Percentiles rank a stretch among this genome's conserved stretches.
phyloP scores from a whole-genome alignment of 768 basidiomycete genomes.

The Pulveroboletus frians region DNA sequence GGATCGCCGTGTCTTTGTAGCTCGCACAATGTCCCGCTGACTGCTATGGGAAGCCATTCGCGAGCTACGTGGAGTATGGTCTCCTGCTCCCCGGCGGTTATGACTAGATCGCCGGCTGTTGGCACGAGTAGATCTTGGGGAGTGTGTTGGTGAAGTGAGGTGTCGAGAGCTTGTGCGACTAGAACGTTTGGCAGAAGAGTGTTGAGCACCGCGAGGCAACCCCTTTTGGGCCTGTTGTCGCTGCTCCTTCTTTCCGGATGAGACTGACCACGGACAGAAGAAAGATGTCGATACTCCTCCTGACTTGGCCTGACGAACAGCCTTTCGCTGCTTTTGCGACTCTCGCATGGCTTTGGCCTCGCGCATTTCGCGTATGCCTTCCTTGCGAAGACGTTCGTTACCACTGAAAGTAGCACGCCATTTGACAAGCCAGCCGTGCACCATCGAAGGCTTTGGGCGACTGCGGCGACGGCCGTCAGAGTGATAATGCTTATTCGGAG shows the following conservation, averaged over 20 bases:
- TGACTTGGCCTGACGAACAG: conserved; percentile 16
- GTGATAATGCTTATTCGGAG: conserved; percentile 28
- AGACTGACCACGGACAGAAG: conserved; percentile 28
- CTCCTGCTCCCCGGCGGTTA: conserved; percentile 4
- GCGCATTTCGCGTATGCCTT: conserved; percentile 70
- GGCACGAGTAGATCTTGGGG: conserved; percentile 13
- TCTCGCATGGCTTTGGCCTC: conserved; percentile 40
- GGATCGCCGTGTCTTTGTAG: conserved; percentile 4
- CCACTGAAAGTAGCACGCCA: conserved; percentile 67
- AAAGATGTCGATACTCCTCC: conserved; percentile 7
- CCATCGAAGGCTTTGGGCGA: conserved; percentile 47
- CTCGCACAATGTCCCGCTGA: conserved; percentile 8
- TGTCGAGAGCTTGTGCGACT: conserved; percentile 8
- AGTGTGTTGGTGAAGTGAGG: conserved; percentile 10
- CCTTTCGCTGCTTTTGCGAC: conserved; percentile 24
- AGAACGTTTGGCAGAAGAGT: conserved; percentile 9
- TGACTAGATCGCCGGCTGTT: conserved; percentile 19
- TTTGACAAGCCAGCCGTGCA: conserved; percentile 80
- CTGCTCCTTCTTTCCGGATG: conserved; percentile 17
- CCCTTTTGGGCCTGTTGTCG: conserved; percentile 8
- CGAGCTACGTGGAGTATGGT: conserved; percentile 12
- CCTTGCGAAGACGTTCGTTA: conserved; percentile 54
- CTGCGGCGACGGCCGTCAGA: conserved; percentile 40
- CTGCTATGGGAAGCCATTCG: conserved; percentile 15
- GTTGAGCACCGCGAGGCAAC: conserved; percentile 4